Base-by-base conservation (phyloP, 2,329 filamentous ascomycete species). In the Gaeumannomyces sp. region DNA sequence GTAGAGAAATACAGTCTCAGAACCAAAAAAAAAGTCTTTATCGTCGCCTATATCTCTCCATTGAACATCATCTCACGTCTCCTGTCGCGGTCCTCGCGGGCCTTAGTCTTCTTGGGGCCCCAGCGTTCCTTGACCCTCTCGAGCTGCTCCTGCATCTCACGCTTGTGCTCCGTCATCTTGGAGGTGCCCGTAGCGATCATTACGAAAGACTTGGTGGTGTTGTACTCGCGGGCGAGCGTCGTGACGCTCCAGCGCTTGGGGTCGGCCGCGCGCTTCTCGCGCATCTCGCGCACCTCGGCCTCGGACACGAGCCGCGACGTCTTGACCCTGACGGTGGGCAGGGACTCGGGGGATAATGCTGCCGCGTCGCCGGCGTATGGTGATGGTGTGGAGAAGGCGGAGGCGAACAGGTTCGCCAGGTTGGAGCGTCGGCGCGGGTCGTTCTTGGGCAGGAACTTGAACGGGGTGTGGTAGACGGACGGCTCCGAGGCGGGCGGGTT, bases 391-490 rank as follows among this genome's bases (percentile, higher is more conserved):
- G 70, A 59, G 28, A 69, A 25, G 1, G 67, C 59, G 25, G 29
- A 71, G 66, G 74, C 73, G 65, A 81, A 75, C 45, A 85, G 78
- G 57, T 77, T 72, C 22, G 77, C 74, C 57, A 84, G 75, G 73
- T 82, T 80, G 60, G 80, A 79, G 63, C 77, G 75, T 33, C 83
- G 81, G 60, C 84, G 81, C 22, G 83, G 82, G 71, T 87, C 85
- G 68, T 72, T 75, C 62, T 78, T 80, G 64, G 86, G 86, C 35
- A 89, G 81, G 76, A 89, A 89, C 72, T 86, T 83, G 76, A 87
- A 83, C 65, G 86, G 86, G n/a, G 86, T 89, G 76, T 89, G 83
- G 71, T 80, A 81, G 65, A 87, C 85, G n/a, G 84, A 76, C 16
- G 79, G 74, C 45, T 76, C 76, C 59, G 79, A 76, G 38, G 79